Base-by-base conservation (phyloP, 2,329 filamentous ascomycete genomes). In the Nothophoma quercina region DNA sequence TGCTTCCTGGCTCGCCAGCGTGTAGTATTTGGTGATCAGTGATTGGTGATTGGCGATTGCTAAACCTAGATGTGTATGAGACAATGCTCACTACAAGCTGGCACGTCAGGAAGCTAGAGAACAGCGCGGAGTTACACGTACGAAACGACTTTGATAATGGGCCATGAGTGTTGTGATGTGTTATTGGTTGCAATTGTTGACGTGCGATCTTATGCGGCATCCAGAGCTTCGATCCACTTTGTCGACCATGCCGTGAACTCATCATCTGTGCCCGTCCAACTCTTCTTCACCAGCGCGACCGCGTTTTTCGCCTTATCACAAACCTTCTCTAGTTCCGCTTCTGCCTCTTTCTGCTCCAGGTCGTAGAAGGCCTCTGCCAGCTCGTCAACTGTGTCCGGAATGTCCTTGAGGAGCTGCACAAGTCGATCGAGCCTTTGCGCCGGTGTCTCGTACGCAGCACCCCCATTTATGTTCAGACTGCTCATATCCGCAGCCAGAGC, bases 241-340 rank as follows among this genome's bases (percentile, higher is more conserved):
- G 77, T 79, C n/a, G 82, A 85, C 92, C 92, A 96, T 13, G 83
- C 79, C 0, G 87, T 88, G 67, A 96, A 96, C 64, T 88, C 90
- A 65, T 96, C 92, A 15, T 83, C 80, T 38, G 82, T 74, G 0
- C 82, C 87, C 2, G 82, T 75, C 89, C 89, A 93, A 16, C 81
- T 79, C 52, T 79, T 76, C 41, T 78, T 77, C 10, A 90, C 73
- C 39, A 87, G 67, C 49, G 84, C 80, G 0, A 83, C 80, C 0
- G 81, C 83, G 0, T 74, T 77, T 59, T 83, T 82, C 0, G 88
- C 86, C 42, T 85, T 81, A 1, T 78, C 75, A 54, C 87, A 85
- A 62, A 87, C 87, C 32, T 81, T 77, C 4, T 83, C 79, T 76
- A 91, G 81, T 18, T 76, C 75, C 6, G 73, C 70, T 62, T 87